A percentile compares a stretch with the other conserved stretches of the same genome.
phyloP scores from a whole-genome alignment of 139 green algal species.

The Chlorella sp. region DNA sequence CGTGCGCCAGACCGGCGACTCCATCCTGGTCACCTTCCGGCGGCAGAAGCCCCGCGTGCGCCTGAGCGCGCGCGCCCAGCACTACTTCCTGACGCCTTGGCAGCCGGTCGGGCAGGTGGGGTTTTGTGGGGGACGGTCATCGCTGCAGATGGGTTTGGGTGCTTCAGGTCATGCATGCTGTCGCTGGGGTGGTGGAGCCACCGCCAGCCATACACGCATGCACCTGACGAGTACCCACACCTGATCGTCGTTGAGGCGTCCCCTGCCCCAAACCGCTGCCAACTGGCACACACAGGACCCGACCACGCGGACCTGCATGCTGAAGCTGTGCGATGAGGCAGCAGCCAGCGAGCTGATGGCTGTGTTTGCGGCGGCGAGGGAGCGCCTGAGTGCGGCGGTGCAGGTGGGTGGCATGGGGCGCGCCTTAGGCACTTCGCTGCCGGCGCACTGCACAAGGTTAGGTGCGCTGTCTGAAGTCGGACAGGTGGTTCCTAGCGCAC shows the following conservation, averaged over 20 bases:
- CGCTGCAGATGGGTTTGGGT: no score
- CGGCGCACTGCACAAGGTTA: no score
- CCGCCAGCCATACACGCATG: no score
- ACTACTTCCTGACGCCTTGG: no score
- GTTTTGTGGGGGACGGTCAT: no score
- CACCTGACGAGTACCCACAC: no score
- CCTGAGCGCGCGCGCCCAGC: not conserved
- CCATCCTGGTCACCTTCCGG: not conserved
- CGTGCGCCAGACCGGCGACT: not conserved
- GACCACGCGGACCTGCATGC: not conserved
- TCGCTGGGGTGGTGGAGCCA: not conserved
- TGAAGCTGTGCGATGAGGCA: not conserved
- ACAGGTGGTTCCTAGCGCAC: no score
- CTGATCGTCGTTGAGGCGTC: no score
- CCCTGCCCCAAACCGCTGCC: no score
- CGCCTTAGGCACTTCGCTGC: no score
- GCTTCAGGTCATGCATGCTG: not conserved
- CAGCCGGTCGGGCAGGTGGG: not conserved
- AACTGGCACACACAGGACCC: conserved; percentile 7
- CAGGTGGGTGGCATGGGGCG: not conserved
- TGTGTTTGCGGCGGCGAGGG: not conserved
- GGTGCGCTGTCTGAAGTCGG: no score
- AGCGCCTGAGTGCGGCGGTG: not conserved
- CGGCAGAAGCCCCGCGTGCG: not conserved
- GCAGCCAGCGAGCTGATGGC: not conserved